Evolutionary conservation across 169 alveolate species (phyloP).

Genomic region (Babesia gibsoni): DNA sequence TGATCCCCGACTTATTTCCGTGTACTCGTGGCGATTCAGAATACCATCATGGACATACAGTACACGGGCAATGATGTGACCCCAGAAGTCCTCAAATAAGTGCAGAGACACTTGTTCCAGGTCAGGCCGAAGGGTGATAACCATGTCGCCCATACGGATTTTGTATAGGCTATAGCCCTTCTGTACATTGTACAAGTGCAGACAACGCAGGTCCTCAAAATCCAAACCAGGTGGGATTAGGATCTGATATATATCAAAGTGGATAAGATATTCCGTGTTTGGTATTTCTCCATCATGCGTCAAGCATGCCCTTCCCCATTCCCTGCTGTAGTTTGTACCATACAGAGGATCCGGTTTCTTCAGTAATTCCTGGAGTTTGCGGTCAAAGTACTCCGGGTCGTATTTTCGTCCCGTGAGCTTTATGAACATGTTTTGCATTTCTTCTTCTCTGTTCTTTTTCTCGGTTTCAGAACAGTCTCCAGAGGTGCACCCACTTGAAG

Average conservation of each 20-base stretch:
- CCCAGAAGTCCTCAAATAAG: constrained; percentile 57
- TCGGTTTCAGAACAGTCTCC: too few relatives aligned
- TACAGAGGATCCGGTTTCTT: constrained; percentile 35
- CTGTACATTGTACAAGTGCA: constrained; percentile 35
- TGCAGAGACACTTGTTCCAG: constrained; percentile 51
- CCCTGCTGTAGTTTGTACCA: constrained; percentile 51
- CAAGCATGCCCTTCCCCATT: constrained; percentile 62
- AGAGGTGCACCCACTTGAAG: too few relatives aligned
- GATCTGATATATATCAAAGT: constrained; percentile 52
- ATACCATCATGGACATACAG: constrained; percentile 38
- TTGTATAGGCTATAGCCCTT: constrained; percentile 37
- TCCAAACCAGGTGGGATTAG: constrained; percentile 41
- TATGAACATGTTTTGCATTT: not conserved
- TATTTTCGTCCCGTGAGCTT: not conserved
- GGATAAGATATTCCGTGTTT: constrained; percentile 12
- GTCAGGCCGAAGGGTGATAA: constrained; percentile 52
- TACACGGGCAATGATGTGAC: constrained; percentile 46
- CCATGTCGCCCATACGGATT: constrained; percentile 58
- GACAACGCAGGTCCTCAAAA: constrained; percentile 53
- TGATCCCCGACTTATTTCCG: constrained; percentile 22
- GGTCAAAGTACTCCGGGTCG: not conserved
- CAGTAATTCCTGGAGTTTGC: constrained; percentile 24
- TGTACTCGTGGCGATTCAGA: constrained; percentile 48
- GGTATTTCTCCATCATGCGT: constrained; percentile 53
- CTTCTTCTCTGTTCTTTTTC: not conserved